phyloP scores from a whole-genome alignment of 192 early-diverging fungal species.

The Obelidium mucronatum region DNA sequence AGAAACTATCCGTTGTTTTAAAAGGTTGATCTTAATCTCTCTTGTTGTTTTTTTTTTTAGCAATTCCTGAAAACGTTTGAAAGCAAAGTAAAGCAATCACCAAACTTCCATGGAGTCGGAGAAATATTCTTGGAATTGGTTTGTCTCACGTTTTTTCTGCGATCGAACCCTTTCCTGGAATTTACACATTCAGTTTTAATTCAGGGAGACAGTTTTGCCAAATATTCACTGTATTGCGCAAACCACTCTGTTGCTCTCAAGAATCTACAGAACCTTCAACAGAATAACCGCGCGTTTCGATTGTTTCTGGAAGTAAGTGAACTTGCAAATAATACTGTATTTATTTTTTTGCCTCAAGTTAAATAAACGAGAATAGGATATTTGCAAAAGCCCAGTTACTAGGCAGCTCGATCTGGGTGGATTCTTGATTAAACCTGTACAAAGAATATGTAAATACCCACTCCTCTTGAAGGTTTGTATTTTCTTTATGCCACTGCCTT shows the following conservation, averaged over 20 bases:
- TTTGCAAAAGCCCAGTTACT: conserved; percentile 49
- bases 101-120: conserved; percentile 48
- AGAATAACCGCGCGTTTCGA: conserved; percentile 49
- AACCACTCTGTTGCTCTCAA: conserved; percentile 48
- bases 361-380: no score
- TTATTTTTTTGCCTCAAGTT: no score
- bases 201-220: conserved; percentile 51
- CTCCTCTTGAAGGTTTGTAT: conserved; percentile 66
- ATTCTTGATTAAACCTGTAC: conserved; percentile 95
- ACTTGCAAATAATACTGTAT: no score
- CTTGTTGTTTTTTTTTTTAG: conserved; percentile 12
- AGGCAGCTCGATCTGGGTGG: conserved; percentile 53
- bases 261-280: conserved; percentile 45
- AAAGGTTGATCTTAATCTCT: background rate
- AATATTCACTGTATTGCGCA: conserved; percentile 58
- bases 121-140: conserved; percentile 53
- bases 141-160: background rate
- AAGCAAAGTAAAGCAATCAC: conserved; percentile 37
- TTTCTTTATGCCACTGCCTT: background rate
- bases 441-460: conserved; percentile 99
- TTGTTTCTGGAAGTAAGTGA: conserved; percentile 52
- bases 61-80: conserved; percentile 52
- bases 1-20: background rate
- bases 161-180: no score
- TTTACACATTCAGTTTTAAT: background rate